Evolutionary conservation across 2,329 filamentous ascomycete genomes (phyloP).

Genomic region (Dactylonectria estremocensis): DNA sequence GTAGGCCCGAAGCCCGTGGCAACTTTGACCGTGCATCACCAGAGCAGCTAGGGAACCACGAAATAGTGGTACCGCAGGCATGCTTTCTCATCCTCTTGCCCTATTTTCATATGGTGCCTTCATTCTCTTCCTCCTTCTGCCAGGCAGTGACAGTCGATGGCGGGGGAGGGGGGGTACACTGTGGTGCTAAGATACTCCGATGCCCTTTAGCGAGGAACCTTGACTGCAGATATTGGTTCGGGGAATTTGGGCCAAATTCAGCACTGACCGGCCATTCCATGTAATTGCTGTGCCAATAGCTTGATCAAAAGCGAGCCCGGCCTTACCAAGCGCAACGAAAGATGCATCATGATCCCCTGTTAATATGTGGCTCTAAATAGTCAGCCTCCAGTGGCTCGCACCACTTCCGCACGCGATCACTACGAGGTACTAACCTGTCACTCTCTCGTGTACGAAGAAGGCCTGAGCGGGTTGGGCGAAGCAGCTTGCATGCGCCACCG

Average conservation of each 20-base stretch:
- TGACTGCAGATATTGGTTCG: neutral
- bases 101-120: neutral
- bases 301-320: neutral
- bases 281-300: neutral
- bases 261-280: neutral
- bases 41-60: neutral
- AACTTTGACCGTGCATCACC: neutral
- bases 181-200: conserved; percentile 13
- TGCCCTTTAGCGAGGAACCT: conserved; percentile 1
- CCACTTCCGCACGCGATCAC: conserved; percentile 7
- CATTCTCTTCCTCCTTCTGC: neutral
- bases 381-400: conserved; percentile 8
- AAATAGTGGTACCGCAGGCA: neutral
- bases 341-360: conserved; percentile 4
- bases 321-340: neutral
- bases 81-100: neutral
- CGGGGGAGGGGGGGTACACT: neutral
- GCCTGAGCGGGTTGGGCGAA: neutral
- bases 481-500: conserved; percentile 24
- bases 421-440: too few species aligned
- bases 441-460: neutral
- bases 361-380: neutral
- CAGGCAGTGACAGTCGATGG: neutral
- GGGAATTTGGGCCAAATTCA: neutral
- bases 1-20: conserved; percentile 24